Evolutionary conservation across 1,284 basidiomycete species (phyloP), one percentile per base, ranked within the genome.

Genomic region (Fomitopsis schrenkii): DNA sequence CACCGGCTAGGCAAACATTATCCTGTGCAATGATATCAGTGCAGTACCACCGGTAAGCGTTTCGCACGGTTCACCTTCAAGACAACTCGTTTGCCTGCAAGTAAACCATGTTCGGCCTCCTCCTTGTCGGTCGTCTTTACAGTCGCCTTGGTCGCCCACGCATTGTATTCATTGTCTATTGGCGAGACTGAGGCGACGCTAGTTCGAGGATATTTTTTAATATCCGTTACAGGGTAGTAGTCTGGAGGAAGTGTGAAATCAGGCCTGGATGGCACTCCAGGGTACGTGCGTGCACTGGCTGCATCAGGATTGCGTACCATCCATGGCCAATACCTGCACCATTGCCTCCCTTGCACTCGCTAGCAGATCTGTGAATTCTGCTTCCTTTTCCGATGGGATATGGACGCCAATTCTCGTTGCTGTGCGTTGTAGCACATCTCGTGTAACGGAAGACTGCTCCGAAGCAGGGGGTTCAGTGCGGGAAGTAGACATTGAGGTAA

Each of bases 1-100:
- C 75, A 14, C 68, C 71, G 17, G 75, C 76, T 26, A 79, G 68
- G 46, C 74, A 75, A n/a, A 79, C 69, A 19, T 74, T 77, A 55
- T 79, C 77, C 69, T 79, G 57, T 30, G 6, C 33, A 30, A 26
- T 41, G 19, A 10, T 8, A 17, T 33, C 6, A 50, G 10, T 12
- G 45, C 4, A n/a, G 3, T 10, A 14, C 17, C 12, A 15, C 28
- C 1, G 45, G 10, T 28, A 28, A n/a, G 5, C n/a, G 46, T 6
- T n/a, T 46, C 33, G 52, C 1, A 12, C 41, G 28, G 1, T 10
- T 50, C n/a, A 67, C 66, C 60, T 69, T 69, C 38, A 69, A 48
- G 6, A 69, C 61, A 15, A 67, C 42, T 26, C 57, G 58, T 36
- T 67, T 62, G 33, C 67, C 66, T 9, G 62, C 59, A 8, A 69